Evolutionary conservation across 2,329 filamentous ascomycete species (phyloP), one percentile per base, ranked within the genome.

Genomic region (Periconia macrospinosa): DNA sequence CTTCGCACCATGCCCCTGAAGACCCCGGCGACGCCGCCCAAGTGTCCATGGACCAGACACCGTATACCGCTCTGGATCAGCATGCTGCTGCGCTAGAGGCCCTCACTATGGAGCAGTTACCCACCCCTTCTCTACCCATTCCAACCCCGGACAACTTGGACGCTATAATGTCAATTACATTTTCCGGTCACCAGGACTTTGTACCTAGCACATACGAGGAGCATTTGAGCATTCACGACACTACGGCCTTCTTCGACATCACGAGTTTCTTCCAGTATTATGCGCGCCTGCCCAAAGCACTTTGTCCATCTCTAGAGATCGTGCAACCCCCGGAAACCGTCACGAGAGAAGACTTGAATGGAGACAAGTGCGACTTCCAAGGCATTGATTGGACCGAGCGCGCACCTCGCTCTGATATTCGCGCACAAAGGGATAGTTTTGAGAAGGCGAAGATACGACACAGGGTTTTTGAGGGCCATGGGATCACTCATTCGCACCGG

Each of bases 311-410:
- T 7, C 58, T 71, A n/a, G 66, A 68, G 20, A 54, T 63, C 9
- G 52, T 61, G 13, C 43, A 63, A n/a, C 57, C 61, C 7, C 69
- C 70, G 6, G 52, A 56, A n/a, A 57, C 56, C 30, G 66, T 74
- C 55, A 66, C 53, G 5, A 57, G 59, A n/a, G 61, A 71, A 1
- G 62, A 74, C 30, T 56, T 75, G 44, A 57, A 63, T 15, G 71
- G 71, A 47, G 71, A 75, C 48, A 55, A 51, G 7, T 71, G 63
- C 50, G 73, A 76, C 53, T 70, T 64, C 41, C 73, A 76, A 56
- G 72, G 72, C 33, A 75, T 75, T 20, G 60, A 75, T 41, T 76
- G 73, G 73, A 60, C 54, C 19, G 52, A 58, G 35, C 67, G 70
- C 23, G 70, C 64, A 7, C 67, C 60, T 8, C 58, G 71, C 30